Conservation (phyloP, 23 red algal genomes). For the Gracilaria gracilis region DNA sequence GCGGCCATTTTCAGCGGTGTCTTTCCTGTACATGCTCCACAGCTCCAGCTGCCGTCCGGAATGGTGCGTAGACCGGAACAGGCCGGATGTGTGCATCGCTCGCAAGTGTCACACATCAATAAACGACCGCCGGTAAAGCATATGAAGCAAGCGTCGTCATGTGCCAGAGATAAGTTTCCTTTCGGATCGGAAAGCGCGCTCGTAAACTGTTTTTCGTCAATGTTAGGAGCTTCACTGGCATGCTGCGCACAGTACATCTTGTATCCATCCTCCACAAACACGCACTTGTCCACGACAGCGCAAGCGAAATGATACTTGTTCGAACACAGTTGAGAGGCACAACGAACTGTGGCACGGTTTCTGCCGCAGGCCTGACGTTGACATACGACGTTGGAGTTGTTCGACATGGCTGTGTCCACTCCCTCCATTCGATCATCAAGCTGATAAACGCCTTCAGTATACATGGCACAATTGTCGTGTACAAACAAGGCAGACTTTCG, state of each 20-base stretch:
- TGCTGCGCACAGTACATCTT: constrained; percentile 42
- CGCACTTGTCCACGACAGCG: constrained; percentile 37
- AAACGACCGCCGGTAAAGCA: constrained; percentile 46
- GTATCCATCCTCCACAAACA: constrained; percentile 45
- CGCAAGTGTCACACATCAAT: constrained; percentile 68
- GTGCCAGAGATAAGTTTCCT: not conserved
- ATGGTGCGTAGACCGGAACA: constrained; percentile 42
- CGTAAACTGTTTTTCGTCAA: constrained; percentile 49
- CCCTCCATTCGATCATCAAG: constrained; percentile 3
- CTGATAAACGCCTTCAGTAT: constrained; percentile 17
- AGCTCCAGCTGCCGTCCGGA: constrained; percentile 53
- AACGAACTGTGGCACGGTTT: constrained; percentile 18
- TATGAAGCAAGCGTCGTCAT: constrained; percentile 60
- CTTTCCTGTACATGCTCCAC: constrained; percentile 44
- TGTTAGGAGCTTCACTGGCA: constrained; percentile 8
- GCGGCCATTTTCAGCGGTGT: too few relatives aligned
- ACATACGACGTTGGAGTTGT: not conserved
- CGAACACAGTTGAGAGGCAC: not conserved
- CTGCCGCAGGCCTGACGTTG: constrained; percentile 27
- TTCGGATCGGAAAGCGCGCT: not conserved
- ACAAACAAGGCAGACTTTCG: constrained; percentile 4
- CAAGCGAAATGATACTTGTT: constrained; percentile 46
- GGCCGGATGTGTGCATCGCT: constrained; percentile 32
- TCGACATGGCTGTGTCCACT: constrained; percentile 2
- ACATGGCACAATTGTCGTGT: constrained; percentile 52